phyloP scores from a whole-genome alignment of 352 stramenopile species.

The Pythium chondricola region DNA sequence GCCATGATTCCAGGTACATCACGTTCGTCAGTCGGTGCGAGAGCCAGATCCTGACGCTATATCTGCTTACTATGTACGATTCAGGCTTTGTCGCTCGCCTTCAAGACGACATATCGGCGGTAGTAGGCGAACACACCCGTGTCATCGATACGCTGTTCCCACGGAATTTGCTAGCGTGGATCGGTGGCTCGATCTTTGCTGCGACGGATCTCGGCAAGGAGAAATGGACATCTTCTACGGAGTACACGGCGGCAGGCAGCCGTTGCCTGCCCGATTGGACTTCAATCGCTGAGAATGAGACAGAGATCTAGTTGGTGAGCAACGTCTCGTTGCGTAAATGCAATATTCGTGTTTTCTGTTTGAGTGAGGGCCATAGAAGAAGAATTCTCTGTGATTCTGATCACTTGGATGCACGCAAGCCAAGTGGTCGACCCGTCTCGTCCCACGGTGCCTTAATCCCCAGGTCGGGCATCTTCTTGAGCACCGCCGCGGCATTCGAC shows the following conservation, averaged over 20 bases:
- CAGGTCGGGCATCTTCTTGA: constrained; percentile 64
- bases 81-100: constrained; percentile 58
- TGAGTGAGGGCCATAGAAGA: not conserved
- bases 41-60: too few relatives aligned
- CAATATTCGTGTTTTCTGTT: not conserved
- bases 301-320: not conserved
- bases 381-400: not conserved
- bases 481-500: constrained; percentile 31
- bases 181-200: constrained; percentile 73
- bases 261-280: constrained; percentile 52
- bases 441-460: constrained; percentile 77
- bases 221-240: constrained; percentile 38
- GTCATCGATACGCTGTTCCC: constrained; percentile 58
- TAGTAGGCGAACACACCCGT: constrained; percentile 28
- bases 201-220: constrained; percentile 42
- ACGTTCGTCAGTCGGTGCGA: not conserved
- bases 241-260: constrained; percentile 33
- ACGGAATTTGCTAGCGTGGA: constrained; percentile 65
- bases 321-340: not conserved
- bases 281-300: constrained; percentile 37
- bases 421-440: constrained; percentile 58
- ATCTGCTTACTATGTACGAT: too few relatives aligned
- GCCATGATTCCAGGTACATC: constrained; percentile 76
- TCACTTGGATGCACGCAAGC: constrained; percentile 52
- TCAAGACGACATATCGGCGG: constrained; percentile 33